A percentile compares a stretch with the other conserved stretches of the same genome.
These are phyloP conservation scores for Vicia villosa DNA, from an alignment of 306 rosid genomes.

Conservation along the genomic window DNA sequence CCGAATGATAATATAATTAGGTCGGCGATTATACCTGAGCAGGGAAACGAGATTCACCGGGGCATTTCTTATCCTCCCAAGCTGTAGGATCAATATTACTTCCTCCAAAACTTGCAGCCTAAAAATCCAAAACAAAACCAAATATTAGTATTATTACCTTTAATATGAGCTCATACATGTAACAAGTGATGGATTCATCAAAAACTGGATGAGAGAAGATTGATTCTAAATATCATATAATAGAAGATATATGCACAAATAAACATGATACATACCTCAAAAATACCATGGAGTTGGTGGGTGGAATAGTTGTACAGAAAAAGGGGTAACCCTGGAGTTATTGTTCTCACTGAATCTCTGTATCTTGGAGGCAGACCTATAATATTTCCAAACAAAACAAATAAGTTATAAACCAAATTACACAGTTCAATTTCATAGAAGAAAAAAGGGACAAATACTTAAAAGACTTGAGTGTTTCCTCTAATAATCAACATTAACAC, in stretches of 20 bases:
- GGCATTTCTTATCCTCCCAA: conserved; percentile 92
- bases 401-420: neutral
- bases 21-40: conserved; percentile 70
- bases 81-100: conserved; percentile 90
- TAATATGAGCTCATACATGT: neutral
- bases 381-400: conserved; percentile 6
- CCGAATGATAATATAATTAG: neutral
- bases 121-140: conserved; percentile 17
- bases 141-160: neutral
- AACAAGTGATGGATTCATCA: neutral
- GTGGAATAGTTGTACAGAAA: conserved; percentile 94
- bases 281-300: conserved; percentile 98
- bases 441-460: neutral
- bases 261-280: conserved; percentile 63
- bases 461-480: neutral
- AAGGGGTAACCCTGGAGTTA: conserved; percentile 93
- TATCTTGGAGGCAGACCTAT: conserved; percentile 91
- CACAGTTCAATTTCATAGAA: neutral
- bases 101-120: conserved; percentile 98
- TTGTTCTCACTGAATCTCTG: conserved; percentile 86
- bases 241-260: no score
- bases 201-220: neutral
- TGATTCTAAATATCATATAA: neutral
- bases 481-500: neutral
- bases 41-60: conserved; percentile 93